Percentiles rank a stretch among this genome's conserved stretches.
These are phyloP conservation scores for Blastocystis sp. DNA, from an alignment of 352 stramenopile genomes.

Conservation along the genomic window DNA sequence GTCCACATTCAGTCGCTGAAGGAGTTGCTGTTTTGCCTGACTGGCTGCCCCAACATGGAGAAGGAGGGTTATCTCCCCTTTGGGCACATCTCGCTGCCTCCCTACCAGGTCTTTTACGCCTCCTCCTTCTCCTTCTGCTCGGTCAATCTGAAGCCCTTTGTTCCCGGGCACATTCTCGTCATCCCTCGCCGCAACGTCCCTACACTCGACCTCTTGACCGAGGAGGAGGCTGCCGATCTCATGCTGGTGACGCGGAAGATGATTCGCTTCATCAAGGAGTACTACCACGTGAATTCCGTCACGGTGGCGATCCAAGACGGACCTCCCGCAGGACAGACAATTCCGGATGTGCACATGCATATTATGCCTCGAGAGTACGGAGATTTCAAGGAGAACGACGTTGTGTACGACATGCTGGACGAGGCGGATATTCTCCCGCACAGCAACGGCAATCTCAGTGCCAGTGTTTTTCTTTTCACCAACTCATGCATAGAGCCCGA, in stretches of 20 bases:
- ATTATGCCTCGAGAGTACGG: slow-evolving; percentile 78
- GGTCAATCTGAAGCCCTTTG: slow-evolving; percentile 88
- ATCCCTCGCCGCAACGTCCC: slow-evolving; percentile 78
- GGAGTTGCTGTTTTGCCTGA: slow-evolving; percentile 15
- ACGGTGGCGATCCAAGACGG: slow-evolving; percentile 90
- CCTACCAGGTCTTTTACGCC: slow-evolving; percentile 77
- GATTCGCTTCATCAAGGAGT: slow-evolving; percentile 77
- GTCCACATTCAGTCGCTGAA: neutral
- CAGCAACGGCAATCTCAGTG: neutral
- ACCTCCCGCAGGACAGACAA: slow-evolving; percentile 80
- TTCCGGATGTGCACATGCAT: slow-evolving; percentile 79
- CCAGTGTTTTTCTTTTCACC: neutral
- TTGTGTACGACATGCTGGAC: slow-evolving; percentile 85
- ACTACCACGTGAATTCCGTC: slow-evolving; percentile 79
- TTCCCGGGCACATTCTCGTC: slow-evolving; percentile 85
- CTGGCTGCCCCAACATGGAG: slow-evolving; percentile 1
- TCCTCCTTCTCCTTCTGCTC: slow-evolving; percentile 77
- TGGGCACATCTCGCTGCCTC: slow-evolving; percentile 69
- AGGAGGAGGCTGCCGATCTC: slow-evolving; percentile 77
- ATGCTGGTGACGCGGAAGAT: slow-evolving; percentile 81
- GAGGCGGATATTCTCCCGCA: slow-evolving; percentile 73
- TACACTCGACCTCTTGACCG: slow-evolving; percentile 78
- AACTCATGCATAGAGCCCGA: slow-evolving; percentile 78
- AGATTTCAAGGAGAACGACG: slow-evolving; percentile 85
- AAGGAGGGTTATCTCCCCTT: neutral